Conservation (phyloP, 768 basidiomycete genomes). For the Boletus subparvulus region DNA sequence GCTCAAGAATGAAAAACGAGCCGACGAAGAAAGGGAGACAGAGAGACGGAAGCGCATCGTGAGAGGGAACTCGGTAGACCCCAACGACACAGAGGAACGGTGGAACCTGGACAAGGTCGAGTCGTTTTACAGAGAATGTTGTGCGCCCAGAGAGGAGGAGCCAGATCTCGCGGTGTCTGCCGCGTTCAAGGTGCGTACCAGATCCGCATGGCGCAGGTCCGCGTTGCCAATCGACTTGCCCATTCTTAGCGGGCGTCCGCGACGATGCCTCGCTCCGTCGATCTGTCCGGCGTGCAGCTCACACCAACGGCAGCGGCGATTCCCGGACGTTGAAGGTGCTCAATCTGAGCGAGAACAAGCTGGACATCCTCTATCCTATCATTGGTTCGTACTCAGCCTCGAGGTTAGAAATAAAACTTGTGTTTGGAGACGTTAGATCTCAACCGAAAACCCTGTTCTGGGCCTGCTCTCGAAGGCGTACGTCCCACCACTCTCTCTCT, state of each 20-base stretch:
- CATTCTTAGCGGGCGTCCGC: slow-evolving; percentile 47
- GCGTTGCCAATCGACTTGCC: neutral
- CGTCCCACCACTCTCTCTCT: slow-evolving; percentile 26
- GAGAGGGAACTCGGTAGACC: slow-evolving; percentile 46
- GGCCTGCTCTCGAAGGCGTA: slow-evolving; percentile 88
- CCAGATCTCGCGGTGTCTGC: slow-evolving; percentile 63
- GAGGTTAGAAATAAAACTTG: slow-evolving; percentile 84
- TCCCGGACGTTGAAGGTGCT: slow-evolving; percentile 86
- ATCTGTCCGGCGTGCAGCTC: slow-evolving; percentile 79
- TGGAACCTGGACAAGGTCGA: slow-evolving; percentile 87
- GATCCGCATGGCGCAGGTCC: neutral
- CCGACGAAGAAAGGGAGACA: slow-evolving; percentile 73
- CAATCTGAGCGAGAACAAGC: slow-evolving; percentile 92
- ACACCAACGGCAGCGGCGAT: slow-evolving; percentile 69
- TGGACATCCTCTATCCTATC: slow-evolving; percentile 45
- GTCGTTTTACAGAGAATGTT: slow-evolving; percentile 85
- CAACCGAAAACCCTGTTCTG: slow-evolving; percentile 90
- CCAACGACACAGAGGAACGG: slow-evolving; percentile 54
- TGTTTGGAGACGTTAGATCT: slow-evolving; percentile 92
- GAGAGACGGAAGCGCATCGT: slow-evolving; percentile 68
- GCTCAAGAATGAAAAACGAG: slow-evolving; percentile 77
- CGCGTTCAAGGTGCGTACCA: slow-evolving; percentile 61
- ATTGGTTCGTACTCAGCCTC: neutral
- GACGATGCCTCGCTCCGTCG: slow-evolving; percentile 65
- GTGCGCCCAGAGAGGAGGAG: slow-evolving; percentile 69